phyloP scores from a whole-genome alignment of 768 basidiomycete genomes.

The Macrolepiota dolichaula region DNA sequence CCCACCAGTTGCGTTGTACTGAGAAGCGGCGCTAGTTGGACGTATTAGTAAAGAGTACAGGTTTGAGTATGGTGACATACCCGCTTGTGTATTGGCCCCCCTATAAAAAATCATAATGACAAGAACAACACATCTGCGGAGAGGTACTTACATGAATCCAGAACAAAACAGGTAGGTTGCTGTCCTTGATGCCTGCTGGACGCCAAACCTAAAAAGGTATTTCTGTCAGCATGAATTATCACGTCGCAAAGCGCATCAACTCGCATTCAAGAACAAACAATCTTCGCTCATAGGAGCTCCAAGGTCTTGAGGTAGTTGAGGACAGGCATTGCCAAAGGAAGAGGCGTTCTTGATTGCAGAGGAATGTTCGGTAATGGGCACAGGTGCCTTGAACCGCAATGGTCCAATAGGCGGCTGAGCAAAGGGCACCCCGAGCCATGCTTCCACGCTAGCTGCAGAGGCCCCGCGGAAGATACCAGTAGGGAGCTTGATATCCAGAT shows the following conservation, averaged over 20 bases:
- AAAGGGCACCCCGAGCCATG: conserved; percentile 62
- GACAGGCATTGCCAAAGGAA: conserved; percentile 53
- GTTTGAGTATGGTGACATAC: conserved; percentile 19
- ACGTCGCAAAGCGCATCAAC: conserved; percentile 8
- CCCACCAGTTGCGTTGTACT: conserved; percentile 47
- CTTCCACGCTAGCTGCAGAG: conserved; percentile 38
- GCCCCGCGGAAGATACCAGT: conserved; percentile 48
- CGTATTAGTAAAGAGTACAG: neutral
- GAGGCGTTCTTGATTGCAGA: conserved; percentile 37
- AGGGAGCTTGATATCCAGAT: conserved; percentile 35
- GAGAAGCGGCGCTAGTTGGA: conserved; percentile 36
- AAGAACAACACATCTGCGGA: neutral
- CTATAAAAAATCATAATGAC: conserved; percentile 20
- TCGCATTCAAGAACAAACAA: conserved; percentile 53
- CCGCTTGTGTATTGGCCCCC: conserved; percentile 46
- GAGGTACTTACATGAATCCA: conserved; percentile 30
- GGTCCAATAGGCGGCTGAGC: conserved; percentile 53
- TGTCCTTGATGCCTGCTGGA: conserved; percentile 22
- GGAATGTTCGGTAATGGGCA: conserved; percentile 31
- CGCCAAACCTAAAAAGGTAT: conserved; percentile 29
- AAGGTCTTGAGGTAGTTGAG: conserved; percentile 37
- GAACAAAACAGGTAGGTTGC: conserved; percentile 34
- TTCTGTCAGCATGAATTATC: neutral
- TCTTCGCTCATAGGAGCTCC: conserved; percentile 49
- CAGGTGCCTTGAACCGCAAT: conserved; percentile 57